phyloP scores from a whole-genome alignment of 2,329 filamentous ascomycete species.

The Fusarium nanum region DNA sequence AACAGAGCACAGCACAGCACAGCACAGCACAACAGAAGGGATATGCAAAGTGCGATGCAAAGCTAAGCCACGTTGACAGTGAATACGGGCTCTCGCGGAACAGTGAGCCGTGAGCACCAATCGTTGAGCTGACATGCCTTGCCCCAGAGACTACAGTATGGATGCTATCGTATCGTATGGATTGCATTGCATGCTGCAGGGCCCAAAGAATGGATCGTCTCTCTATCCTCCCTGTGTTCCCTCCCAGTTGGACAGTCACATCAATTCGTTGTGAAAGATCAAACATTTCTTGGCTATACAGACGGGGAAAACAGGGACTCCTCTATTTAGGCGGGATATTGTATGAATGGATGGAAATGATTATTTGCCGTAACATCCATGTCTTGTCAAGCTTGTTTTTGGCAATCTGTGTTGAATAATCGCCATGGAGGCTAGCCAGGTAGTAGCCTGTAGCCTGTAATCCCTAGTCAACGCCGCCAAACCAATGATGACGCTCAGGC shows the following conservation, averaged over 20 bases:
- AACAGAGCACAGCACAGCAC: neutral
- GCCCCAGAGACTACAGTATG: conserved; percentile 17
- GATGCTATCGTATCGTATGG: neutral
- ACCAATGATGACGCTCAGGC: conserved; percentile 24
- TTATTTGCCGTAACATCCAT: neutral
- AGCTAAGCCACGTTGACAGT: conserved; percentile 37
- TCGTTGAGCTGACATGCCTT: conserved; percentile 25
- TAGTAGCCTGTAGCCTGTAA: neutral
- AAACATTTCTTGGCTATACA: conserved; percentile 31
- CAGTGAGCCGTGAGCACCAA: conserved; percentile 26
- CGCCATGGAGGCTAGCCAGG: neutral
- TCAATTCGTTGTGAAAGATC: conserved; percentile 27
- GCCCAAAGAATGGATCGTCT: conserved; percentile 17
- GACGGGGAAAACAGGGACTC: conserved; percentile 10
- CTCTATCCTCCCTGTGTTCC: neutral
- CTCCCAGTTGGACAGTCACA: conserved; percentile 8
- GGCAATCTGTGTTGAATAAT: conserved; percentile 15
- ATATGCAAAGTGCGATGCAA: neutral
- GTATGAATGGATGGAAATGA: neutral
- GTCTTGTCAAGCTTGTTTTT: conserved; percentile 1
- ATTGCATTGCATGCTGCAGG: conserved; percentile 14
- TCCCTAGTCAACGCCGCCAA: conserved; percentile 22
- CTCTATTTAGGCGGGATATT: neutral
- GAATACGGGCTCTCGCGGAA: conserved; percentile 37
- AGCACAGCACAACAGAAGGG: neutral